Evolutionary conservation across 192 early-diverging fungal genomes (phyloP).

Genomic region (Umbelopsis sp.): DNA sequence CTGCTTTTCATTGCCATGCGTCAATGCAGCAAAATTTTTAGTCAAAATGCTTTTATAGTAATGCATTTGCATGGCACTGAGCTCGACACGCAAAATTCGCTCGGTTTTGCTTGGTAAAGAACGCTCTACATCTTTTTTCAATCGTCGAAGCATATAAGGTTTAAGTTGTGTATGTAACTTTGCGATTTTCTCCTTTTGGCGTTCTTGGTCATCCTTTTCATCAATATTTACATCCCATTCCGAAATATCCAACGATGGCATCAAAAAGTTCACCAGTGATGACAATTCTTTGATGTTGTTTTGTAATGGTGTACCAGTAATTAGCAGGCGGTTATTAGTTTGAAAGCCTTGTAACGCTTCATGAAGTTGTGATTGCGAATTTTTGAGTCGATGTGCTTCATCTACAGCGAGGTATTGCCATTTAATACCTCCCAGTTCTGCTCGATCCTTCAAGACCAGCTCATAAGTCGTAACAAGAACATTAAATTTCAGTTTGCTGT

Average conservation of each 20-base stretch:
- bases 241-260: constrained; percentile 82
- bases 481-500: constrained; percentile 73
- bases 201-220: constrained; percentile 58
- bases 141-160: constrained; percentile 88
- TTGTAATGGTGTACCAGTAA: constrained; percentile 96
- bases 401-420: constrained; percentile 95
- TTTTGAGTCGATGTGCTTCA: constrained; percentile 97
- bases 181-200: constrained; percentile 67
- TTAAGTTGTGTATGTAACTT: constrained; percentile 80
- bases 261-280: constrained; percentile 88
- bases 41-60: constrained; percentile 94
- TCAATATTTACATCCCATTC: constrained; percentile 76
- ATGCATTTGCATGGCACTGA: constrained; percentile 86
- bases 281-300: constrained; percentile 94
- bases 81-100: constrained; percentile 88
- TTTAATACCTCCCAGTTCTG: constrained; percentile 75
- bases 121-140: constrained; percentile 98
- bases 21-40: constrained; percentile 83
- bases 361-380: constrained; percentile 87
- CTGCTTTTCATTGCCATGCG: constrained; percentile 51
- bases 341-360: constrained; percentile 85
- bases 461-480: constrained; percentile 94
- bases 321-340: constrained; percentile 86
- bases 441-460: constrained; percentile 87
- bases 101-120: constrained; percentile 93